Conservation (phyloP, 1,284 basidiomycete genomes). For the Austropuccinia psidii region DNA sequence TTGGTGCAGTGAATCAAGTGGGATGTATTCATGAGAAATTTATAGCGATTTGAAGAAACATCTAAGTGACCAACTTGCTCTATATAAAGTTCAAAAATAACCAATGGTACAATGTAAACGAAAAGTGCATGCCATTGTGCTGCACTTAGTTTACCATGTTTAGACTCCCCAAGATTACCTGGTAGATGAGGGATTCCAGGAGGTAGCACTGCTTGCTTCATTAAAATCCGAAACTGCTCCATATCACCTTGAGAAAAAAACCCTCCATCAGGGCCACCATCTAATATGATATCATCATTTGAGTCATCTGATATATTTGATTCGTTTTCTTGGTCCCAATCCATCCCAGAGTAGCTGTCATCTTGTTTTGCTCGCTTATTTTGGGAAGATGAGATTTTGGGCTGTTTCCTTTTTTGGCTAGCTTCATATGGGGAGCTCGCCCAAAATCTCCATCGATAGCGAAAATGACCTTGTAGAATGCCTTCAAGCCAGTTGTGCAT, state of each 20-base stretch:
- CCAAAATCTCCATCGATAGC: neutral
- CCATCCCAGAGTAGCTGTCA: neutral
- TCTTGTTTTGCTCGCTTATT: neutral
- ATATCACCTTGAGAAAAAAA: neutral
- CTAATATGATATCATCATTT: slow-evolving; percentile 1
- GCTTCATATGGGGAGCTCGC: neutral
- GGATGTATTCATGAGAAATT: slow-evolving; percentile 2
- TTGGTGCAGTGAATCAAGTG: slow-evolving; percentile 1
- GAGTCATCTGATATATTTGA: neutral
- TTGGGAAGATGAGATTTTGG: neutral
- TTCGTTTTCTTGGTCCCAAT: neutral
- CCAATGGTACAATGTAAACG: slow-evolving; percentile 13
- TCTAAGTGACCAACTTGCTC: neutral
- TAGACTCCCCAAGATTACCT: slow-evolving; percentile 4
- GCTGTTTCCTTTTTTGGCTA: neutral
- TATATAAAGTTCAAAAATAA: slow-evolving; percentile 15
- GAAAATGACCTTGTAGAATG: neutral
- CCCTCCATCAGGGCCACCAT: neutral
- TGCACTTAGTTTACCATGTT: slow-evolving; percentile 15
- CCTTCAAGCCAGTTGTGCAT: slow-evolving; percentile 29
- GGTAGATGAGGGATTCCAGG: neutral
- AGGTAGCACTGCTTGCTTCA: neutral
- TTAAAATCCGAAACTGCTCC: neutral
- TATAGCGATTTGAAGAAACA: neutral
- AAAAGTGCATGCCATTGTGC: slow-evolving; percentile 25